Percentiles rank a stretch among this genome's conserved stretches.
Conservation (phyloP, 106 monocot genomes). For the Hemerocallis citrina region DNA sequence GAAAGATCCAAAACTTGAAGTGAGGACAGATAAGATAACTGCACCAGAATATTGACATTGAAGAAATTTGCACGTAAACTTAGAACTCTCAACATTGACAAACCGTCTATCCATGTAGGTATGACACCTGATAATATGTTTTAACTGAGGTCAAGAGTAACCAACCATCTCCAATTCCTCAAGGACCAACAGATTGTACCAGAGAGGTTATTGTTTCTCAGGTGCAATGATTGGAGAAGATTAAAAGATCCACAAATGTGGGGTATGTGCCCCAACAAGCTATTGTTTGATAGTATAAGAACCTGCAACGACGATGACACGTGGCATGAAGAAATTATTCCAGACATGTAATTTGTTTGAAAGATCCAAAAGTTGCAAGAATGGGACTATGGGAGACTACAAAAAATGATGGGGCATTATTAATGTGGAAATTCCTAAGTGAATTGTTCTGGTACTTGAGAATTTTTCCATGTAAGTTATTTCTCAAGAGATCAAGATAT, state of each 20-base stretch:
- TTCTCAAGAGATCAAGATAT: neutral
- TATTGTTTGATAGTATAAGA: conserved; percentile 5
- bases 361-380: neutral
- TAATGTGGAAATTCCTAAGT: too few relatives aligned
- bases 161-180: neutral
- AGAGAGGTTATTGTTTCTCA: conserved; percentile 4
- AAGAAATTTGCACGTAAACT: conserved; percentile 8
- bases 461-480: too few relatives aligned
- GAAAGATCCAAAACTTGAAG: conserved; percentile 13
- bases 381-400: neutral
- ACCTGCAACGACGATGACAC: neutral
- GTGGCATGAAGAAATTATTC: neutral
- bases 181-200: conserved; percentile 5
- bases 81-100: neutral
- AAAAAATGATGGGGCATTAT: neutral
- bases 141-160: conserved; percentile 13
- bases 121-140: conserved; percentile 3
- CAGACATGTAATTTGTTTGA: conserved; percentile 4
- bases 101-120: conserved; percentile 10
- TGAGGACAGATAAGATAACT: conserved; percentile 1
- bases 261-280: conserved; percentile 6
- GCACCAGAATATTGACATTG: neutral
- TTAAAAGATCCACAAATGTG: neutral
- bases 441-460: too few relatives aligned
- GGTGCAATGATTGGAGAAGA: conserved; percentile 2